phyloP scores from a whole-genome alignment of 78 protist genomes.

The Parvularia atlantis region DNA sequence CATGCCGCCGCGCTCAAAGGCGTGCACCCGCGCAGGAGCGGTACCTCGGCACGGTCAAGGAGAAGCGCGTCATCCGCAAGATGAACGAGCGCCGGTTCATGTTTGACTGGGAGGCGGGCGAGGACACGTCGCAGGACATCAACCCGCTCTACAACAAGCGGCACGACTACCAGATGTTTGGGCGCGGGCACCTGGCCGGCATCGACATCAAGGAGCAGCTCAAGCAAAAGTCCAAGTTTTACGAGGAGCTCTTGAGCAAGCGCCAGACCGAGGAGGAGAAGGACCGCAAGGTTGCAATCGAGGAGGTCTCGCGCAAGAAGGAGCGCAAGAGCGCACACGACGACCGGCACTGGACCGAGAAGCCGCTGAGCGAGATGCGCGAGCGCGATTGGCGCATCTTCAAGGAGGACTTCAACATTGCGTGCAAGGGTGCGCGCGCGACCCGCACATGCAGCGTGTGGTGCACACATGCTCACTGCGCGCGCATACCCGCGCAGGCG shows the following conservation, averaged over 20 bases:
- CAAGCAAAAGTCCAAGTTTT: background rate
- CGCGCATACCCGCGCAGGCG: background rate
- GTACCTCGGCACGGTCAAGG: background rate
- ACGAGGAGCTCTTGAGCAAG: background rate
- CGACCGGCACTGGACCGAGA: conserved; percentile 77
- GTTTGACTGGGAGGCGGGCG: conserved; percentile 72
- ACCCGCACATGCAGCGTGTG: background rate
- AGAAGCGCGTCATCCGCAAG: background rate
- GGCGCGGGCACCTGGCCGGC: conserved; percentile 62
- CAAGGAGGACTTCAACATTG: conserved; percentile 82
- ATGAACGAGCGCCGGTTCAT: background rate
- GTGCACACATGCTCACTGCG: background rate
- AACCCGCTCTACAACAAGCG: conserved; percentile 40
- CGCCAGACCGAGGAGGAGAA: background rate
- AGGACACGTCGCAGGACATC: conserved; percentile 57
- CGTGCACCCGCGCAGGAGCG: conserved; percentile 13
- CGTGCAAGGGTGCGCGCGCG: conserved; percentile 45
- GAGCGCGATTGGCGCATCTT: conserved; percentile 95
- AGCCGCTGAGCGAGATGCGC: conserved; percentile 72
- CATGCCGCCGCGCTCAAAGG: too few species aligned
- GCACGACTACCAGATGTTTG: conserved; percentile 47
- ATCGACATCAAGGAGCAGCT: conserved; percentile 4
- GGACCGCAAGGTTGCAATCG: too few species aligned
- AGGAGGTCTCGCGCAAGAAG: background rate
- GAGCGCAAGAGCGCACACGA: background rate